Conservation (phyloP, 345 rosid genomes). For the Lepidium aucheri region DNA sequence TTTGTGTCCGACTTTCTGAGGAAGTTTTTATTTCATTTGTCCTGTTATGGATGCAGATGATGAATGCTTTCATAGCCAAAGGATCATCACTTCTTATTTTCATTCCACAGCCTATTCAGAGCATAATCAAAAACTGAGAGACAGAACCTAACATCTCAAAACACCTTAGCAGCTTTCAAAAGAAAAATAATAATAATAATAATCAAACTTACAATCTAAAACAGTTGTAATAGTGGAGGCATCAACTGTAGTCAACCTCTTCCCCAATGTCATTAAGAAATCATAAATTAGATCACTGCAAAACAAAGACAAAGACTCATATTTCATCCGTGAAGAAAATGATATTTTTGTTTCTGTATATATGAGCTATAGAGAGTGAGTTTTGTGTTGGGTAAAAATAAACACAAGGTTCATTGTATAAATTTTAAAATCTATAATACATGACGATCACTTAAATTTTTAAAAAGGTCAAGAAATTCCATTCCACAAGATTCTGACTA, state of each 20-base stretch:
- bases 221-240: constrained; percentile 71
- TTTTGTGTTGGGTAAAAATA: background rate
- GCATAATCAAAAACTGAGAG: constrained; percentile 2
- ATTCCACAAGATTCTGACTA: background rate
- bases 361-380: background rate
- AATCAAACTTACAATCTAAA: constrained; percentile 55
- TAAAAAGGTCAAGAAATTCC: background rate
- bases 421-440: background rate
- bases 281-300: constrained; percentile 89
- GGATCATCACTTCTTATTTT: constrained; percentile 91
- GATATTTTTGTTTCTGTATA: background rate
- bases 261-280: constrained; percentile 64
- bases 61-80: constrained; percentile 70
- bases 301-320: background rate
- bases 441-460: background rate
- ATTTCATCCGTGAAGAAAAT: background rate
- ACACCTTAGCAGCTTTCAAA: background rate
- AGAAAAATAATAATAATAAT: background rate
- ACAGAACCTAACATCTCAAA: background rate
- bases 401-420: background rate
- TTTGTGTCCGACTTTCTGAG: constrained; percentile 32
- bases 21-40: constrained; percentile 62
- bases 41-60: constrained; percentile 65
- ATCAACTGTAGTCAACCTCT: constrained; percentile 64
- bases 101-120: constrained; percentile 78